These are phyloP conservation scores for Castanea sativa DNA, from an alignment of 306 rosid species.

Conservation along the genomic window DNA sequence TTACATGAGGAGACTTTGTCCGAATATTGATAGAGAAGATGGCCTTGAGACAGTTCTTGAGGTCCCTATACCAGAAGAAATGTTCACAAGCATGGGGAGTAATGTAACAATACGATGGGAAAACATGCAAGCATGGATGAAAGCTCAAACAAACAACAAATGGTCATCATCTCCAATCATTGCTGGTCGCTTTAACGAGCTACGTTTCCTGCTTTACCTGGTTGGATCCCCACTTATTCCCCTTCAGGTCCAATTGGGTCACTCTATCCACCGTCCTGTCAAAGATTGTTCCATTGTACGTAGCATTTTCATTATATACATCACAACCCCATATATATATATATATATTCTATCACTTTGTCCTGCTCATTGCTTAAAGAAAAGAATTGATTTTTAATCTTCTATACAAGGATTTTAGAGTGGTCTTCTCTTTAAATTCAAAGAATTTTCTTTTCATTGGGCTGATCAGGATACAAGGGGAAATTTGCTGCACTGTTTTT, in stretches of 20 bases:
- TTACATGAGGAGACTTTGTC: constrained; percentile 80
- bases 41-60: constrained; percentile 90
- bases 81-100: constrained; percentile 83
- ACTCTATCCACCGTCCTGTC: constrained; percentile 75
- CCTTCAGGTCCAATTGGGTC: constrained; percentile 87
- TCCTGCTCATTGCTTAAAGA: background rate
- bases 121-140: constrained; percentile 93
- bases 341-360: background rate
- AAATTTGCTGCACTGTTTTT: background rate
- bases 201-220: constrained; percentile 77
- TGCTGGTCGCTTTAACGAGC: constrained; percentile 71
- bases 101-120: constrained; percentile 62
- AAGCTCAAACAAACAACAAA: constrained; percentile 71
- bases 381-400: background rate
- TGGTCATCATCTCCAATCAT: constrained; percentile 52
- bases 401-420: background rate
- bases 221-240: constrained; percentile 97
- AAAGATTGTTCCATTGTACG: constrained; percentile 84
- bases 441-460: background rate
- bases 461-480: background rate
- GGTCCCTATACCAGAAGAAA: constrained; percentile 91
- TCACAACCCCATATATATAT: too few species aligned
- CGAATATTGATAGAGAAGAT: constrained; percentile 77
- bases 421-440: background rate
- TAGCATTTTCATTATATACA: background rate